Evolutionary conservation across 2,329 filamentous ascomycete genomes (phyloP).

Genomic region (Aspergillus chevalieri): DNA sequence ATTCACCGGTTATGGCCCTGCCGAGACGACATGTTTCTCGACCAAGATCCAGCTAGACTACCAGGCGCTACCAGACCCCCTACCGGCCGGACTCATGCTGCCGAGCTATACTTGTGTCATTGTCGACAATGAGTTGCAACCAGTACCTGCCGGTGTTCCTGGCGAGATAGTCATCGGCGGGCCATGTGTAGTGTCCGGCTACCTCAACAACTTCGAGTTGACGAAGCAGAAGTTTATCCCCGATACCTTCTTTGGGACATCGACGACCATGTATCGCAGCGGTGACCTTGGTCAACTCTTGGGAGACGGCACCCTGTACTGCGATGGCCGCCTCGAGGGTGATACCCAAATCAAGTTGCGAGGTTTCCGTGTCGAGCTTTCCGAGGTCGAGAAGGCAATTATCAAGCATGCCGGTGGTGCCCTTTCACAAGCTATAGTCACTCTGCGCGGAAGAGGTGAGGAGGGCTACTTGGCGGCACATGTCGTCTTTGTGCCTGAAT

Average conservation of each 20-base stretch:
- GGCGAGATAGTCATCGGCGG: slow-evolving; percentile 40
- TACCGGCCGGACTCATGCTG: slow-evolving; percentile 40
- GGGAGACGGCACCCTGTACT: slow-evolving; percentile 19
- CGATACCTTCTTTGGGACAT: slow-evolving; percentile 5
- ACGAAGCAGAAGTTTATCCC: slow-evolving; percentile 15
- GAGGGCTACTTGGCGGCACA: not conserved
- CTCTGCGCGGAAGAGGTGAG: not conserved
- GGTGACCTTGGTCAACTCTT: slow-evolving; percentile 23
- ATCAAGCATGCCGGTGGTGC: slow-evolving; percentile 14
- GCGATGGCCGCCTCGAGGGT: slow-evolving; percentile 20
- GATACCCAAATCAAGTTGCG: slow-evolving; percentile 21
- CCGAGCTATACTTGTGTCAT: slow-evolving; percentile 30
- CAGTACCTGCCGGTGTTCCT: slow-evolving; percentile 33
- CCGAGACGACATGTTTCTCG: slow-evolving; percentile 8
- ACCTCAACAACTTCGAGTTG: slow-evolving; percentile 11
- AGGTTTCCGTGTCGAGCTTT: slow-evolving; percentile 39
- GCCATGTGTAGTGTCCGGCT: slow-evolving; percentile 14
- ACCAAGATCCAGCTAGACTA: slow-evolving; percentile 8
- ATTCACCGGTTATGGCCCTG: slow-evolving; percentile 11
- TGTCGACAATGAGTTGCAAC: slow-evolving; percentile 32
- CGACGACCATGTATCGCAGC: slow-evolving; percentile 17
- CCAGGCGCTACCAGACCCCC: slow-evolving; percentile 32
- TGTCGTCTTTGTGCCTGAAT: not conserved
- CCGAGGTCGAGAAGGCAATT: slow-evolving; percentile 36
- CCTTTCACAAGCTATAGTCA: not conserved